phyloP scores from a whole-genome alignment of 2,329 filamentous ascomycete species.

The Fusarium chaquense region DNA sequence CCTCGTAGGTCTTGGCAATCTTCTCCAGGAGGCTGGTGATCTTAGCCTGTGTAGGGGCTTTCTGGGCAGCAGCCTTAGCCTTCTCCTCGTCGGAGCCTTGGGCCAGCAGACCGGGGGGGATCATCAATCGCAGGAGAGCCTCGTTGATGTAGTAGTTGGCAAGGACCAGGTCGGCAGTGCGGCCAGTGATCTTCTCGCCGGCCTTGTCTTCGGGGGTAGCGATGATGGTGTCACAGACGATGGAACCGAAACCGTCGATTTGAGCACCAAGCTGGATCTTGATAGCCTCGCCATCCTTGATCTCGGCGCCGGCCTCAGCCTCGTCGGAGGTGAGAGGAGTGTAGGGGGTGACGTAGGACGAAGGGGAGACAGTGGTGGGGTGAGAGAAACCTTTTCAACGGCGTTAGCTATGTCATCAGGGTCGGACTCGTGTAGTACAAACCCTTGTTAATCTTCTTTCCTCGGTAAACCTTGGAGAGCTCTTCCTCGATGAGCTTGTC shows the following conservation, averaged over 20 bases:
- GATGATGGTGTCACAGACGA: constrained; percentile 93
- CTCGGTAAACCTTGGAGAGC: constrained; percentile 94
- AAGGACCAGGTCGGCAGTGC: constrained; percentile 86
- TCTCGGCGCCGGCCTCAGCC: constrained; percentile 81
- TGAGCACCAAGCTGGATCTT: constrained; percentile 99
- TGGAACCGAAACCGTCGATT: constrained; percentile 96
- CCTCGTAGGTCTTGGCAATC: constrained; percentile 89
- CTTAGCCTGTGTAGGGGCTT: constrained; percentile 85
- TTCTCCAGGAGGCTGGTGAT: constrained; percentile 92
- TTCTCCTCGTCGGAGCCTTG: constrained; percentile 93
- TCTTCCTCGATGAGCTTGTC: constrained; percentile 96
- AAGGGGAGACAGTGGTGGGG: constrained; percentile 94
- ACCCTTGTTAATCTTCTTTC: constrained; percentile 97
- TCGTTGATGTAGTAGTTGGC: constrained; percentile 97
- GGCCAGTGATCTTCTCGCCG: constrained; percentile 75
- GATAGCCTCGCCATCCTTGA: constrained; percentile 88
- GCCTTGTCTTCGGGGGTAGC: constrained; percentile 72
- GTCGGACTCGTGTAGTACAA: constrained; percentile 47
- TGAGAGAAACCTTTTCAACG: constrained; percentile 79
- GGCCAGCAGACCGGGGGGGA: constrained; percentile 88
- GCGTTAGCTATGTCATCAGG: constrained; percentile 32
- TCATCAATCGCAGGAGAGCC: constrained; percentile 88
- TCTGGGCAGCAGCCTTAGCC: constrained; percentile 86
- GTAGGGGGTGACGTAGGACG: constrained; percentile 95
- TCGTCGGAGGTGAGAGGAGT: constrained; percentile 90